phyloP scores from a whole-genome alignment of 2,329 filamentous ascomycete genomes.

The Rhinocladiella mackenziei region DNA sequence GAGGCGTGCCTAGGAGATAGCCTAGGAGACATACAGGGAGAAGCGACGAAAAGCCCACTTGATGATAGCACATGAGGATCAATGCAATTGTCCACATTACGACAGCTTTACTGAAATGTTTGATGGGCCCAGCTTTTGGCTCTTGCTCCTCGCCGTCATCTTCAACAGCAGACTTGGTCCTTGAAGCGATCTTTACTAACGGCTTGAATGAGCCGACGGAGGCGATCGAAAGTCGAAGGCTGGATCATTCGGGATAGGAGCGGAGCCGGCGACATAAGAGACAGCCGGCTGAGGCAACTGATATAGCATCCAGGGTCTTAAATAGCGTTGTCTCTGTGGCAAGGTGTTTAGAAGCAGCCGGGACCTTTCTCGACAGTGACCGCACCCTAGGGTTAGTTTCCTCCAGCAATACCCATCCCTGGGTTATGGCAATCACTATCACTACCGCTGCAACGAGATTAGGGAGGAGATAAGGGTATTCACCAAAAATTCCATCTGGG shows the following conservation, averaged over 20 bases:
- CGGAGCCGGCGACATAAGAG: too few species aligned
- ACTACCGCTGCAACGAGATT: conserved; percentile 23
- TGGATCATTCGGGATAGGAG: conserved; percentile 16
- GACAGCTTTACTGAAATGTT: conserved; percentile 27
- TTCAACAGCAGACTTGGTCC: conserved; percentile 6
- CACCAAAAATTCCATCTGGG: conserved; percentile 23
- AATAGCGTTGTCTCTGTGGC: too few species aligned
- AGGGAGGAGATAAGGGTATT: conserved; percentile 27
- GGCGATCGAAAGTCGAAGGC: conserved; percentile 21
- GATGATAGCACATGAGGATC: conserved; percentile 45
- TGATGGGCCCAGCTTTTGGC: too few species aligned
- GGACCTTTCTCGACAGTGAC: not conserved
- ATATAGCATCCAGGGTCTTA: too few species aligned
- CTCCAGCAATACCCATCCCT: conserved; percentile 22
- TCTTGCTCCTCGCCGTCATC: too few species aligned
- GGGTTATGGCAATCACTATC: conserved; percentile 22
- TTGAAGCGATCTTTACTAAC: not conserved
- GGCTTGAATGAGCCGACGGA: conserved; percentile 18
- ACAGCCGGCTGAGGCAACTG: too few species aligned
- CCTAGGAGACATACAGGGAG: conserved; percentile 46
- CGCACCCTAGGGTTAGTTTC: conserved; percentile 23
- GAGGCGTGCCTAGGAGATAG: conserved; percentile 27
- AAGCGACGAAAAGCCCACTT: conserved; percentile 45
- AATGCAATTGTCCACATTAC: conserved; percentile 43
- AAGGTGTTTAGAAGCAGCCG: not conserved